These are phyloP conservation scores for Phlebiopsis flavidoalba DNA, from an alignment of 768 basidiomycete species.

Conservation along the genomic window DNA sequence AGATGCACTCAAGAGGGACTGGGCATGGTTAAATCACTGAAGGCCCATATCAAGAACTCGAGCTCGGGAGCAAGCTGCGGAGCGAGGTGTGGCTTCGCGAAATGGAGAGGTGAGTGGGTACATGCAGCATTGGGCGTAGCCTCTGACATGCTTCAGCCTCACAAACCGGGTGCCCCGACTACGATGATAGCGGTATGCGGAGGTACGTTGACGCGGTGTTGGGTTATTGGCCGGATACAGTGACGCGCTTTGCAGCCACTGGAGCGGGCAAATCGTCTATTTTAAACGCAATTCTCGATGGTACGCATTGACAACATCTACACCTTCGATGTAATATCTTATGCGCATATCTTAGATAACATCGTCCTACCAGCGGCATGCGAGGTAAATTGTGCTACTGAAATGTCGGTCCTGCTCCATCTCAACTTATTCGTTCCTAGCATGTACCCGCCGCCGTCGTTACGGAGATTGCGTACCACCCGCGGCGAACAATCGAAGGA, in stretches of 20 bases:
- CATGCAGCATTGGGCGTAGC: neutral
- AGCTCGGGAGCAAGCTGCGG: constrained; percentile 50
- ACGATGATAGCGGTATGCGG: constrained; percentile 66
- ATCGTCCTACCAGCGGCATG: constrained; percentile 68
- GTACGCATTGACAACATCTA: constrained; percentile 23
- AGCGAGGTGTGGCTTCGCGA: constrained; percentile 57
- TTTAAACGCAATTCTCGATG: constrained; percentile 57
- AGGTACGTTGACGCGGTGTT: constrained; percentile 27
- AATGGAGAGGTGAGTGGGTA: constrained; percentile 36
- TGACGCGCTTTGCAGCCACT: constrained; percentile 34
- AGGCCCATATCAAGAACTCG: constrained; percentile 36
- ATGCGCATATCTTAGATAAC: constrained; percentile 34
- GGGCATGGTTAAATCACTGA: constrained; percentile 47
- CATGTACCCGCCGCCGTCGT: constrained; percentile 66
- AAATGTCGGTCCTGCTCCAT: neutral
- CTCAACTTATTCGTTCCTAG: constrained; percentile 24
- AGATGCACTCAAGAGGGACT: constrained; percentile 45
- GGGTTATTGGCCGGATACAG: neutral
- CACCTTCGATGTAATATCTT: neutral
- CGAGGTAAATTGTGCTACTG: constrained; percentile 29
- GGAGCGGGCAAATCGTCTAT: constrained; percentile 61
- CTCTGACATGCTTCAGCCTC: constrained; percentile 31
- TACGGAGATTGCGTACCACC: constrained; percentile 55
- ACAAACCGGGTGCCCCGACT: constrained; percentile 41
- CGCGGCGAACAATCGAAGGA: constrained; percentile 49